These are phyloP conservation scores for Cordia subcordata DNA, from an alignment of 257 asterid genomes.

Conservation along the genomic window DNA sequence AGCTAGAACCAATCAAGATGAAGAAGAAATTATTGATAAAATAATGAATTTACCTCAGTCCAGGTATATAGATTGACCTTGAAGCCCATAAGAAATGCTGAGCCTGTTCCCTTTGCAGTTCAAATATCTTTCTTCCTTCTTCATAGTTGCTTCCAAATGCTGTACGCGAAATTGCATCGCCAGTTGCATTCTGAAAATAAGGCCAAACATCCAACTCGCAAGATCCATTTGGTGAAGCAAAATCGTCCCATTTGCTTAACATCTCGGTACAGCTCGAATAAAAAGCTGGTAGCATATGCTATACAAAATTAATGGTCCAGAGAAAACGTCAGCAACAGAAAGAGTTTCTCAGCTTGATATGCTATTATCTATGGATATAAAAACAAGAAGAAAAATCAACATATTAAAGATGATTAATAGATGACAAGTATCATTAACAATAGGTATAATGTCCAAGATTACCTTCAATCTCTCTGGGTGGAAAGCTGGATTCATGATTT, in stretches of 20 bases:
- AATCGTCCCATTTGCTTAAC: constrained; percentile 15
- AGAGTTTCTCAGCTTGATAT: neutral
- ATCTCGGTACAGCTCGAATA: constrained; percentile 9
- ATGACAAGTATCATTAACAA: neutral
- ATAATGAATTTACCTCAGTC: constrained; percentile 8
- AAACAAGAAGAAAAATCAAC: neutral
- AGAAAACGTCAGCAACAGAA: neutral
- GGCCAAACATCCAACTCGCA: constrained; percentile 20
- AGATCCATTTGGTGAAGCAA: constrained; percentile 1
- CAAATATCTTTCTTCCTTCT: constrained; percentile 15
- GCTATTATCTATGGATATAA: no score
- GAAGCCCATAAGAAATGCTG: neutral
- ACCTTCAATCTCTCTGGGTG: constrained; percentile 10
- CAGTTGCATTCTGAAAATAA: neutral
- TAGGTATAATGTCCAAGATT: no score
- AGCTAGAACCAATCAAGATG: no score
- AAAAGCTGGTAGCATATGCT: constrained; percentile 18
- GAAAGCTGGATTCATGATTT: constrained; percentile 1
- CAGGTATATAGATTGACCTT: constrained; percentile 6
- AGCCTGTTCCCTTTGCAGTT: constrained; percentile 16
- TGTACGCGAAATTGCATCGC: constrained; percentile 13
- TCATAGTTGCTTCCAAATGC: constrained; percentile 14
- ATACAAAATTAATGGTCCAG: neutral
- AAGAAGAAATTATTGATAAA: no score
- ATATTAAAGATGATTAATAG: no score